phyloP scores from a whole-genome alignment of 2,329 filamentous ascomycete species.

The Lachnellula subtilissima region DNA sequence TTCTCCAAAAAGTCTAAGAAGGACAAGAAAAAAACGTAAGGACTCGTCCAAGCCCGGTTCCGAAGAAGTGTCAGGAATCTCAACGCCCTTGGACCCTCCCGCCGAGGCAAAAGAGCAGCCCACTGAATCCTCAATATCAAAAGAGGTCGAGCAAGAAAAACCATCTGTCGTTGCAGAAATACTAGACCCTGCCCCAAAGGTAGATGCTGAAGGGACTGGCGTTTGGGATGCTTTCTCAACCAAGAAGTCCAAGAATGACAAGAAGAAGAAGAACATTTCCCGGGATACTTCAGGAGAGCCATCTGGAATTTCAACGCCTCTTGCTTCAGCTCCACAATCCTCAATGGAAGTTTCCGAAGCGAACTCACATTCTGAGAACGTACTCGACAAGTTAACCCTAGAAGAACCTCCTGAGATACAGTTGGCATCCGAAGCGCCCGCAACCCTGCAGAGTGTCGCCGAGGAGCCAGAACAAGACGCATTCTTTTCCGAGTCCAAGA shows the following conservation, averaged over 20 bases:
- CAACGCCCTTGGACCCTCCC: not conserved
- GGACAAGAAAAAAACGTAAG: constrained; percentile 16
- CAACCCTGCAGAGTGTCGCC: not conserved
- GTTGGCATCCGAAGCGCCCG: not conserved
- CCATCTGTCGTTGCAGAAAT: not conserved
- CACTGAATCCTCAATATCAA: not conserved
- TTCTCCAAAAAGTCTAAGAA: constrained; percentile 10
- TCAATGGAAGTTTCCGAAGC: not conserved
- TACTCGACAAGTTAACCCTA: not conserved
- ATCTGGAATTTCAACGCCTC: constrained; percentile 3
- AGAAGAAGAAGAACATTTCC: constrained; percentile 1
- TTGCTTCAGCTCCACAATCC: not conserved
- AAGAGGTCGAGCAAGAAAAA: not conserved
- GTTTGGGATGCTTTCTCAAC: constrained; percentile 7
- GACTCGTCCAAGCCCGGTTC: not conserved
- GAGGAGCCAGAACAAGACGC: not conserved
- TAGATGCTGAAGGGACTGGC: constrained; percentile 6
- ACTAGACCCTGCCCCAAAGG: not conserved
- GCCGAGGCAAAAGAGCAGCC: not conserved
- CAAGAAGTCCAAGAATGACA: not conserved
- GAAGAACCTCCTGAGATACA: not conserved
- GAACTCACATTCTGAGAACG: not conserved
- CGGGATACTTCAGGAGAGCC: not conserved
- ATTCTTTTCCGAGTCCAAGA: constrained; percentile 10
- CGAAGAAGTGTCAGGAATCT: not conserved